A percentile compares a stretch with the other conserved stretches of the same genome.
Conservation (phyloP, 345 rosid genomes). For the Moricandia moricandioides region DNA sequence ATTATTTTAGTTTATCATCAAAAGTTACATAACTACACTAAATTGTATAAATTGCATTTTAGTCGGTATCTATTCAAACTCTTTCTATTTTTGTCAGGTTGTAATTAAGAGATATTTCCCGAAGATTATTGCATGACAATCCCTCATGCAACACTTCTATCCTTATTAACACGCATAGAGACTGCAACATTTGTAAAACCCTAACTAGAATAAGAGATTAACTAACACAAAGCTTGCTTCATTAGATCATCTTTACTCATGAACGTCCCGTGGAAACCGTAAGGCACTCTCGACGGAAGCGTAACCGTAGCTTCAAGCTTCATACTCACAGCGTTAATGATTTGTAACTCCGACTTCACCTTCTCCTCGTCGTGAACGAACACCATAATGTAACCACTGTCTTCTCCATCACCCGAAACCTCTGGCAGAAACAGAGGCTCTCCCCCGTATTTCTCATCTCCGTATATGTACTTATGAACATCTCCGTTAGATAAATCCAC, state of each 20-base stretch:
- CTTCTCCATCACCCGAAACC: constrained; percentile 34
- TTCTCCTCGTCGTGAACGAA: constrained; percentile 71
- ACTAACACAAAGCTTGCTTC: constrained; percentile 44
- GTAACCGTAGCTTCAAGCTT: constrained; percentile 57
- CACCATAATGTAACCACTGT: constrained; percentile 55
- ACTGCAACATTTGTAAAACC: background rate
- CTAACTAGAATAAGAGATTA: background rate
- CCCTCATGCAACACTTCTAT: constrained; percentile 21
- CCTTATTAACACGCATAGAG: background rate
- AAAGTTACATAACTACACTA: too few relatives aligned
- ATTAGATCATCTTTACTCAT: constrained; percentile 47
- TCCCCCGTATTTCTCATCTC: constrained; percentile 60
- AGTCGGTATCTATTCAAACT: background rate
- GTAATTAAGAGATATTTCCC: too few relatives aligned
- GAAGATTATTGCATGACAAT: constrained; percentile 13
- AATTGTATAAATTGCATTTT: background rate
- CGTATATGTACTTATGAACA: constrained; percentile 50
- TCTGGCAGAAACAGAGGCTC: constrained; percentile 68
- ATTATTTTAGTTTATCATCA: too few relatives aligned
- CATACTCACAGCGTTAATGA: constrained; percentile 46
- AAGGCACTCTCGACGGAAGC: constrained; percentile 85
- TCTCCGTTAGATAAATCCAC: constrained; percentile 62
- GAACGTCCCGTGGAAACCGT: constrained; percentile 83
- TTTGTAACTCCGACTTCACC: constrained; percentile 63
- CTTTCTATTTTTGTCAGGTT: background rate